Evolutionary conservation across 2,329 filamentous ascomycete species (phyloP), one percentile per base, ranked within the genome.

Genomic region (Pezicula neosporulosa): DNA sequence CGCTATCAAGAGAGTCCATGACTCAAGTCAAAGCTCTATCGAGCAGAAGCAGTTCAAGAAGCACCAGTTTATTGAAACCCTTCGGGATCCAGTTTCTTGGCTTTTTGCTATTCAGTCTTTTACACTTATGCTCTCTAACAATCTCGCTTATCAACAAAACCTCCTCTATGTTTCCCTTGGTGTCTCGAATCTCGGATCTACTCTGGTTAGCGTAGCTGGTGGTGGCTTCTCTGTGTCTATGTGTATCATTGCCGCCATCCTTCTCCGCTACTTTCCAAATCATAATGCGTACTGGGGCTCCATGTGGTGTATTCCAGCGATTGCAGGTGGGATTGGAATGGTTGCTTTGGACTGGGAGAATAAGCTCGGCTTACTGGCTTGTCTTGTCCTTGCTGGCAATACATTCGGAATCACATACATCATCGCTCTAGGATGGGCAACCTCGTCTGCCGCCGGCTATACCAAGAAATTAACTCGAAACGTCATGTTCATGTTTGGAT

Each of bases 1-100:
- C 1, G 67, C 78, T 5, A 66, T 78, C 37, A 75, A 76, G 64
- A 74, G 77, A 48, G 72, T 82, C 49, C 76, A 72, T 39, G 56
- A 61, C 59, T 69, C 75, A 47, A 81, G 82, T 64, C 74, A 81
- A 66, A 81, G 77, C 2, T 78, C 79, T 28, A 74, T 81, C 35
- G 68, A 73, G 49, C 77, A 71, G 59, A 73, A 70, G 52, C 71
- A 72, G 50, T 80, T 81, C 60, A 75, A 74, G 6, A 60, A 66
- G 33, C 67, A 64, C 53, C 75, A 81, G 60, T 70, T 81, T 8
- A 8, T 74, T 0, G 78, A 81, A 58, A 71, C 74, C 3, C 58
- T 80, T 1, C 30, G 24, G 9, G 54, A 54, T 45, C 48, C 52
- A n/a, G 30, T 50, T 28, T 52, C 53, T 27, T 54, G 52, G 51